Conservation (phyloP, 2,329 filamentous ascomycete species). For the Colletotrichum lini region DNA sequence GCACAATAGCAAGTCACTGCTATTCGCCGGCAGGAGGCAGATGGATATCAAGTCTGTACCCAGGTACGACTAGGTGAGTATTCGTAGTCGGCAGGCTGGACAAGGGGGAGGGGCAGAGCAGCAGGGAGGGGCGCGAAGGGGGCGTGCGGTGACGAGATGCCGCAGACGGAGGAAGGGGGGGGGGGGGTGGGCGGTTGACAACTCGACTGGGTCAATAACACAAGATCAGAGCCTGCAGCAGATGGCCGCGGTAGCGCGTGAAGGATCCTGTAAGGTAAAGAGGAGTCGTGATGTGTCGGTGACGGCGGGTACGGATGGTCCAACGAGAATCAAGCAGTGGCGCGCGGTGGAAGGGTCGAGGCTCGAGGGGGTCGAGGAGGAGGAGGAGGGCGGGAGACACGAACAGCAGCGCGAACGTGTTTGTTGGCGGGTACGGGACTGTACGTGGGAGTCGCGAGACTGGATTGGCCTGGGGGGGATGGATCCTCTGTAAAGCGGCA, state of each 20-base stretch:
- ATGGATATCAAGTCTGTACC: slow-evolving; percentile 25
- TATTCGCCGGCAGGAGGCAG: slow-evolving; percentile 39
- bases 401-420: slow-evolving; percentile 29
- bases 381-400: slow-evolving; percentile 30
- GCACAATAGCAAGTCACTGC: slow-evolving; percentile 32
- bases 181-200: slow-evolving; percentile 14
- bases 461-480: not conserved
- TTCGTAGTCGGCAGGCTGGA: slow-evolving; percentile 25
- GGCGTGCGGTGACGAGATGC: slow-evolving; percentile 37
- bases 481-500: slow-evolving; percentile 45
- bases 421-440: slow-evolving; percentile 28
- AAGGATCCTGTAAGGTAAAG: slow-evolving; percentile 40
- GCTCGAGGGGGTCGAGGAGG: no score
- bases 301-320: slow-evolving; percentile 33
- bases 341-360: slow-evolving; percentile 39
- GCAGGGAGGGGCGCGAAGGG: slow-evolving; percentile 28
- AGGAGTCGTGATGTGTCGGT: slow-evolving; percentile 40
- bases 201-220: not conserved
- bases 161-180: slow-evolving; percentile 8
- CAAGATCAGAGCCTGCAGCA: slow-evolving; percentile 25
- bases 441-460: slow-evolving; percentile 33
- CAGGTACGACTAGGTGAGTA: not conserved
- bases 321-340: slow-evolving; percentile 41
- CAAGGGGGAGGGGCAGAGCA: slow-evolving; percentile 29
- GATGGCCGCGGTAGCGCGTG: slow-evolving; percentile 37